Base-by-base conservation (phyloP, 345 rosid species). In the Corymbia maculata region DNA sequence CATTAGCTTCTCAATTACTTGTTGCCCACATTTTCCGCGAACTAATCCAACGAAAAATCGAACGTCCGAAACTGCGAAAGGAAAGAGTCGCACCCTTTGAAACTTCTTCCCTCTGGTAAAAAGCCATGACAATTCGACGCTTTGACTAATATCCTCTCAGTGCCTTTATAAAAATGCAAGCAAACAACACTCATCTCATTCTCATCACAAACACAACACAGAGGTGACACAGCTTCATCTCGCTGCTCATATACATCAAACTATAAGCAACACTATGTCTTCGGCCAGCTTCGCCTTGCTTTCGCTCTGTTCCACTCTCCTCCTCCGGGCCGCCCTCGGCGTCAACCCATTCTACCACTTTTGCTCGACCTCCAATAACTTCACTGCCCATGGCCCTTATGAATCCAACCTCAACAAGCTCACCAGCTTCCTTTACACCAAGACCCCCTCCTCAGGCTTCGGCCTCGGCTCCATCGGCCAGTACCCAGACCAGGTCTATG, bases 321-420 rank as follows among this genome's bases (percentile, higher is more conserved):
- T 92, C 88, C 55, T 92, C 91, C 92, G 89, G 57, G n/a, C 88
- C 8, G 91, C 86, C 86, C 51, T 82, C 2, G 96, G 90, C 52
- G 91, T 79, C 14, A 91, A 86, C 82, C 93, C 94, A 7, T 89
- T 91, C 86, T 90, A 79, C 91, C 91, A 93, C 75, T 87, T 90
- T 79, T 93, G 94, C 87, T 93, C 93, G 70, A 87, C 79, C 87
- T 47, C 88, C 3, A 59, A 86, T 44, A 93, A 90, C 88, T 92
- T 90, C 89, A 90, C 92, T n/a, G 32, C 87, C 55, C 86, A 26
- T 79, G 85, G 87, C 87, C 92, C 91, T 4, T 93, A 89, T 13
- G 90, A 90, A 85, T n/a, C 82, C 13, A 91, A 91, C 90, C 88
- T 92, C 10, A 89, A 90, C 91, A 89, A 88, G 82, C 92, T 93